Evolutionary conservation across 1,284 basidiomycete genomes (phyloP).

Genomic region (Takashimella koratensis): DNA sequence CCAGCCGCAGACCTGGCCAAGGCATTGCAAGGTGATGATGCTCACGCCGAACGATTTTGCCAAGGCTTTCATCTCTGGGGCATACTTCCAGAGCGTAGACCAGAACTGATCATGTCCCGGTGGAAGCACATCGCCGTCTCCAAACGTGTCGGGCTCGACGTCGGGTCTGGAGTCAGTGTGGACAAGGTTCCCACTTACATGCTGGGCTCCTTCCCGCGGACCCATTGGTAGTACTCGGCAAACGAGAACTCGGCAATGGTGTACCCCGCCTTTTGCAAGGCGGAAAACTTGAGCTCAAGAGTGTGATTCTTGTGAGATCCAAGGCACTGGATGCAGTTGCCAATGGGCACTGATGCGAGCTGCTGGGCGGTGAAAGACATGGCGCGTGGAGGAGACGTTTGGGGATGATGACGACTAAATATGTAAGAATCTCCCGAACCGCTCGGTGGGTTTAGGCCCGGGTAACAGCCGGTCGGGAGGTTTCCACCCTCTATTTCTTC

Average conservation of each 20-base stretch:
- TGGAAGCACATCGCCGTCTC: constrained; percentile 14
- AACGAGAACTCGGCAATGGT: constrained; percentile 2
- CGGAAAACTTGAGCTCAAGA: constrained; percentile 8
- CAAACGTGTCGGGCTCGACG: constrained; percentile 9
- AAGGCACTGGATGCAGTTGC: constrained; percentile 5
- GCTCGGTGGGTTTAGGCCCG: background rate
- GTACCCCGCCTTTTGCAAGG: constrained; percentile 3
- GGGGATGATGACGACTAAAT: no score
- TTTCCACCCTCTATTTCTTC: no score
- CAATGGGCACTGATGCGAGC: background rate
- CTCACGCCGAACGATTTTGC: constrained; percentile 8
- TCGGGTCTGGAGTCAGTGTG: constrained; percentile 1
- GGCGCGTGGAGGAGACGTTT: background rate
- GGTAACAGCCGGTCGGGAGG: background rate
- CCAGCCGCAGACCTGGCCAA: constrained; percentile 18
- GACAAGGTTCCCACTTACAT: background rate
- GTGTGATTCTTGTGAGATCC: constrained; percentile 8
- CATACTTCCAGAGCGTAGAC: constrained; percentile 11
- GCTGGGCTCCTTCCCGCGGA: background rate
- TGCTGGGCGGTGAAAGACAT: background rate
- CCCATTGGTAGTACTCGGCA: constrained; percentile 7
- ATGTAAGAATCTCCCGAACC: background rate
- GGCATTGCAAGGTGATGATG: constrained; percentile 11
- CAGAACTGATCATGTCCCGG: constrained; percentile 9
- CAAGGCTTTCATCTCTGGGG: constrained; percentile 4